These are phyloP conservation scores for Aspergillus novoparasiticus DNA, from an alignment of 2,329 filamentous ascomycete genomes.

Conservation along the genomic window DNA sequence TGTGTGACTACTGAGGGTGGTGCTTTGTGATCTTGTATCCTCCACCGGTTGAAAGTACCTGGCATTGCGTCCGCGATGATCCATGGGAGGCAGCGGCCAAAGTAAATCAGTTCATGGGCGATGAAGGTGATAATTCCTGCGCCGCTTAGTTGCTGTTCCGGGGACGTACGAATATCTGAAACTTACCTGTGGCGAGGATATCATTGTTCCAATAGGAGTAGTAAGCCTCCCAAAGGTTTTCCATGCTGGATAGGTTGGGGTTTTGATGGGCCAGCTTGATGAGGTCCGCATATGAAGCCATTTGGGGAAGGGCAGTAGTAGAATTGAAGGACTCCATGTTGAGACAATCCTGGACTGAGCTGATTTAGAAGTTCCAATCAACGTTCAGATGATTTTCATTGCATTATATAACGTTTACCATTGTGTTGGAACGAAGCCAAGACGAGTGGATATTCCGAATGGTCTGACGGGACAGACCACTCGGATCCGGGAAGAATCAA, in stretches of 20 bases:
- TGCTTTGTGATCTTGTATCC: constrained; percentile 87
- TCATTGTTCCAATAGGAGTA: constrained; percentile 98
- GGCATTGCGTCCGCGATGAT: constrained; percentile 80
- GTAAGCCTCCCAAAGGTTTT: constrained; percentile 91
- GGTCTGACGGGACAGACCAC: constrained; percentile 26
- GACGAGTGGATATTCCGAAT: constrained; percentile 17
- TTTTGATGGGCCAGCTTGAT: constrained; percentile 69
- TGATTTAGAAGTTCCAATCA: not conserved
- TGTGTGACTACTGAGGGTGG: constrained; percentile 80
- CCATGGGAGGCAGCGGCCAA: constrained; percentile 84
- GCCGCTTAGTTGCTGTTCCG: not conserved
- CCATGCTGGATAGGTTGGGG: constrained; percentile 78
- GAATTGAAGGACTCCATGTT: constrained; percentile 23
- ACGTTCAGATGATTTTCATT: not conserved
- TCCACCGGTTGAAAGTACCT: constrained; percentile 85
- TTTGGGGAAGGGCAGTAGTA: constrained; percentile 24
- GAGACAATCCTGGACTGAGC: not conserved
- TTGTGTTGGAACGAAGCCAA: not conserved
- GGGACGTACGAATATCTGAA: no score
- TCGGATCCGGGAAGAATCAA: constrained; percentile 17
- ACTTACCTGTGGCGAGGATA: constrained; percentile 64
- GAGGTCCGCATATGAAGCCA: constrained; percentile 63
- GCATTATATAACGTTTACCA: not conserved
- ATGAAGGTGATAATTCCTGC: constrained; percentile 95
- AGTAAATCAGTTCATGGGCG: constrained; percentile 92